A percentile compares a stretch with the other conserved stretches of the same genome.
These are phyloP conservation scores for Chaetomium globosum DNA, from an alignment of 2,329 filamentous ascomycete species.

Conservation along the genomic window DNA sequence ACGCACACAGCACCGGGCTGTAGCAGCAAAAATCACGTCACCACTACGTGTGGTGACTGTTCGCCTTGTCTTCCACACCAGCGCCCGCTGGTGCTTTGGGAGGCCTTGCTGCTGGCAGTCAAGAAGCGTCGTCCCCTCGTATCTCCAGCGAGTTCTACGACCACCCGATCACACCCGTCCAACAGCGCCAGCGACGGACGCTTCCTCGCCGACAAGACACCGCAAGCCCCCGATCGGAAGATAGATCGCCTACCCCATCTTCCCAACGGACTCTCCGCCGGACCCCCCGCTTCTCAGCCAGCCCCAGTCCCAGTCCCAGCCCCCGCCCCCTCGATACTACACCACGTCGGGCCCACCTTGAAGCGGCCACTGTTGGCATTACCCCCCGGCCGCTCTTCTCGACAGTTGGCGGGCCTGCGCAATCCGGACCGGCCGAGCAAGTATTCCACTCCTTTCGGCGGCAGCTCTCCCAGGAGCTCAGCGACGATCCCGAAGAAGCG, in stretches of 20 bases:
- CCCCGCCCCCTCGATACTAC: constrained; percentile 41
- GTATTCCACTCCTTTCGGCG: constrained; percentile 39
- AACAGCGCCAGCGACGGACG: constrained; percentile 47
- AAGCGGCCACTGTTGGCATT: constrained; percentile 54
- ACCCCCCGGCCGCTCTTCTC: constrained; percentile 47
- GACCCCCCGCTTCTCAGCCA: constrained; percentile 54
- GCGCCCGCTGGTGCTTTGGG: constrained; percentile 42
- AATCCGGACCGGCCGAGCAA: constrained; percentile 27
- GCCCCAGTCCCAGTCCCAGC: constrained; percentile 49
- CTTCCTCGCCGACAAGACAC: constrained; percentile 44
- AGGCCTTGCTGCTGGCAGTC: constrained; percentile 52
- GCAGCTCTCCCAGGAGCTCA: constrained; percentile 54
- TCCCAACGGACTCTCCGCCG: constrained; percentile 55
- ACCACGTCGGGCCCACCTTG: constrained; percentile 48
- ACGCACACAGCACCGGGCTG: constrained; percentile 16
- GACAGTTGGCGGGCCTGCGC: constrained; percentile 38
- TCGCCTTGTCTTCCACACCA: constrained; percentile 53
- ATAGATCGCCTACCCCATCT: constrained; percentile 51
- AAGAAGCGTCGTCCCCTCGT: constrained; percentile 49
- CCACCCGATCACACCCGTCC: constrained; percentile 43
- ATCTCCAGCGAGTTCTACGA: constrained; percentile 61
- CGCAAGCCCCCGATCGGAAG: constrained; percentile 38
- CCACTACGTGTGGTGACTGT: constrained; percentile 39
- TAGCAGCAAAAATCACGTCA: constrained; percentile 31
- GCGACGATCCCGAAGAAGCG: constrained; percentile 48